phyloP scores from a whole-genome alignment of 2,329 filamentous ascomycete genomes.

The Fusarium nodosum region DNA sequence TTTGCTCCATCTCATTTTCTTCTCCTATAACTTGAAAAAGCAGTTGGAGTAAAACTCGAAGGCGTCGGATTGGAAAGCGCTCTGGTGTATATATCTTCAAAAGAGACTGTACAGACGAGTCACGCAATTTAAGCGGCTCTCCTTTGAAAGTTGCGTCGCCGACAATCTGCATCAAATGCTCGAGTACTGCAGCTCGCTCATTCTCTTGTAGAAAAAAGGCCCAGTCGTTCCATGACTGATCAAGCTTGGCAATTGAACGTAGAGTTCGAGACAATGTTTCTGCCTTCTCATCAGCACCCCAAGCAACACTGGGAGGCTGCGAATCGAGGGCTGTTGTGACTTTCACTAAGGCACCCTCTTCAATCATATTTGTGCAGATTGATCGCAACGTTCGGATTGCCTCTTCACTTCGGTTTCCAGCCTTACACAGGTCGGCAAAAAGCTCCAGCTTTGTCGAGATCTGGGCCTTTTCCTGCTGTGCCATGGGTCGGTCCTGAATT shows the following conservation, averaged over 20 bases:
- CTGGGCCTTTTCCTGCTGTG: conserved; percentile 71
- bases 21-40: conserved; percentile 64
- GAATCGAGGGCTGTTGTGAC: conserved; percentile 65
- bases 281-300: conserved; percentile 65
- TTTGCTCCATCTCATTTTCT: conserved; percentile 55
- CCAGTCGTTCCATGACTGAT: conserved; percentile 69
- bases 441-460: conserved; percentile 75
- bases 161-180: conserved; percentile 70
- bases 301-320: conserved; percentile 65
- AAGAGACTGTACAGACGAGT: conserved; percentile 62
- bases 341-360: conserved; percentile 67
- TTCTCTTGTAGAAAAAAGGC: conserved; percentile 64
- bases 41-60: conserved; percentile 65
- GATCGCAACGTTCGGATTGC: conserved; percentile 70
- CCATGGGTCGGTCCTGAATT: conserved; percentile 65
- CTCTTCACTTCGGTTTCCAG: conserved; percentile 66
- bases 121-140: conserved; percentile 58
- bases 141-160: conserved; percentile 54
- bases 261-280: conserved; percentile 70
- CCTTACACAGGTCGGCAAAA: conserved; percentile 72
- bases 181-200: conserved; percentile 70
- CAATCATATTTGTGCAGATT: conserved; percentile 73
- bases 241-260: conserved; percentile 71
- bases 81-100: conserved; percentile 65
- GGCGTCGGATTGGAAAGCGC: conserved; percentile 65